Evolutionary conservation across 176 grass and related monocot species (phyloP).

Genomic region (Oryza coarctata): DNA sequence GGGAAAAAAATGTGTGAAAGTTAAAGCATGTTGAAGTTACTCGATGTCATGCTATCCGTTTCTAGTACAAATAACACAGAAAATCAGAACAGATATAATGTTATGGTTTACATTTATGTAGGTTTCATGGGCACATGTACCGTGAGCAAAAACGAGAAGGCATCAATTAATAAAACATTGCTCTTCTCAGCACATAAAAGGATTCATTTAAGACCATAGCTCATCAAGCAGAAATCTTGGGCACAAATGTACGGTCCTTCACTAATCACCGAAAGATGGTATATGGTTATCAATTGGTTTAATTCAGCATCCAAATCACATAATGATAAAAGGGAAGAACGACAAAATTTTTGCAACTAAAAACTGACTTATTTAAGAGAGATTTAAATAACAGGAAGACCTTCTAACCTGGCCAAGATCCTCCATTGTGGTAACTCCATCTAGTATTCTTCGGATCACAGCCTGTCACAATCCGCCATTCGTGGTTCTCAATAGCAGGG

Average conservation of each 20-base stretch:
- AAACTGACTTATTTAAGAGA: neutral
- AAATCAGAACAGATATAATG: neutral
- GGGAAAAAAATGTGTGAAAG: neutral
- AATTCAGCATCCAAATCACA: neutral
- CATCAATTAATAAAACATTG: neutral
- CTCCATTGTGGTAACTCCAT: slow-evolving; percentile 76
- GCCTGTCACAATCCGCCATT: slow-evolving; percentile 65
- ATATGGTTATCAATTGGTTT: neutral
- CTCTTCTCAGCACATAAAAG: neutral
- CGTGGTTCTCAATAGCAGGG: slow-evolving; percentile 76
- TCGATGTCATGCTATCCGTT: neutral
- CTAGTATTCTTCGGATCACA: slow-evolving; percentile 64
- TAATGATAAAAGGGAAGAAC: neutral
- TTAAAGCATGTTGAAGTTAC: neutral
- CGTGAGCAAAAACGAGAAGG: neutral
- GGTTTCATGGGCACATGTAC: neutral
- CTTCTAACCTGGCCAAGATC: slow-evolving; percentile 75
- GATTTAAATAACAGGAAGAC: slow-evolving; percentile 22
- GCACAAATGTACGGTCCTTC: neutral
- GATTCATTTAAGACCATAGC: neutral
- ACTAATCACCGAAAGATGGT: neutral
- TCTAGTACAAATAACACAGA: slow-evolving; percentile 12
- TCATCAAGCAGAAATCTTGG: neutral
- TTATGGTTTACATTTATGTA: neutral
- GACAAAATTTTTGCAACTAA: neutral